Evolutionary conservation across 2,329 filamentous ascomycete species (phyloP), one percentile per base, ranked within the genome.

Genomic region (Ophiocordyceps sinensis): DNA sequence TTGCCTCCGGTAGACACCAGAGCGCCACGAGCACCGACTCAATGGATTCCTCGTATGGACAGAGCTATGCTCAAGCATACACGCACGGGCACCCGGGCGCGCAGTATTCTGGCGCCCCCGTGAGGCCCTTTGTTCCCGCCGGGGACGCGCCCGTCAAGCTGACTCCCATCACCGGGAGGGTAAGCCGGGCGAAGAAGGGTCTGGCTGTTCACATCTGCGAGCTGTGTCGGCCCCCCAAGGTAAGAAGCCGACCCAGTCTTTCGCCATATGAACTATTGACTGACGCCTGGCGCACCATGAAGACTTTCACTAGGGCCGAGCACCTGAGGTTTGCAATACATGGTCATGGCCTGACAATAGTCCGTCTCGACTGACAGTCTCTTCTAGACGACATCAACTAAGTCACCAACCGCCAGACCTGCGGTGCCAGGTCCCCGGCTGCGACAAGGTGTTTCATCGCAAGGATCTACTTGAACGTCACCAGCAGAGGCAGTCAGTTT

Each of bases 241-340:
- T 73, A 58, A 31, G 38, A 26, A 43, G 51, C 36, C 41, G 31
- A 32, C 30, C 34, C n/a, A 6, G 15, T 37, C 23, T 31, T 36
- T 21, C 45, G 36, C 12, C 23, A 14, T 5, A 13, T 10, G 8
- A 4, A 28, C 31, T 21, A 28, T 34, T 31, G 44, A 39, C 40
- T 12, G 46, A 28, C 48, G 30, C 38, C 15, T 15, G 9, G 15
- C 19, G 9, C 5, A 2, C 11, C 13, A 10, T 35, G 3, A 43
- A 78, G 75, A 77, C 71, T 2, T 79, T 79, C 46, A 77, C 74
- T 12, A 64, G 75, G 51, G 75, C 75, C 28, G 75, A 79, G 51
- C 75, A 79, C 56, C 57, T 79, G 35, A 72, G 73, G 74, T 78
- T 53, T 46, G 61, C 36, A 48, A 21, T 3, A 35, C 13, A 37